phyloP scores from a whole-genome alignment of 2,329 filamentous ascomycete genomes.

The Thelonectria olida region DNA sequence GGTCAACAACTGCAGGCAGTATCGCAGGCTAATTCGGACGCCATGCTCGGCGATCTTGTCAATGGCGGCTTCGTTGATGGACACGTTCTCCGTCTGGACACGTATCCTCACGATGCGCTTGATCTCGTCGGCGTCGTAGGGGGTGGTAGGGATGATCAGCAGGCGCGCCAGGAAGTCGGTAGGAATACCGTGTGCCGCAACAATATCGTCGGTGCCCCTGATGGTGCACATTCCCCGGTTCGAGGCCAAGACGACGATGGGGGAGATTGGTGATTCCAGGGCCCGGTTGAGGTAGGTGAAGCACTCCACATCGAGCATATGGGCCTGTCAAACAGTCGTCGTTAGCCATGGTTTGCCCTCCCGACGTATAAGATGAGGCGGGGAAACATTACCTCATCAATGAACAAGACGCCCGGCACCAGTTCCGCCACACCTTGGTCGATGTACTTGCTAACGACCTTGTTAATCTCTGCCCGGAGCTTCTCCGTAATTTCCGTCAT shows the following conservation, averaged over 20 bases:
- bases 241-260: constrained; percentile 96
- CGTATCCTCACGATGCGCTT: constrained; percentile 90
- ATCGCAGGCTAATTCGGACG: constrained; percentile 87
- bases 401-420: constrained; percentile 97
- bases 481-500: constrained; percentile 99
- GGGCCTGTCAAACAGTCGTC: constrained; percentile 68
- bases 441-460: constrained; percentile 98
- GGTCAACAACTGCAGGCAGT: constrained; percentile 90
- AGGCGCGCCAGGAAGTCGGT: constrained; percentile 92
- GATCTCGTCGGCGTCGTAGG: constrained; percentile 89
- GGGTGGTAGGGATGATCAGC: constrained; percentile 93
- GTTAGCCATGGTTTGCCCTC: constrained; percentile 34
- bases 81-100: constrained; percentile 81
- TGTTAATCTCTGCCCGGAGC: constrained; percentile 94
- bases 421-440: constrained; percentile 97
- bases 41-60: constrained; percentile 89
- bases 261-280: constrained; percentile 93
- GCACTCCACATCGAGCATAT: constrained; percentile 99
- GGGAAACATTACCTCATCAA: constrained; percentile 80
- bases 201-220: constrained; percentile 82
- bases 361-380: constrained; percentile 23
- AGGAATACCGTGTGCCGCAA: constrained; percentile 92
- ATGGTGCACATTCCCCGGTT: constrained; percentile 96
- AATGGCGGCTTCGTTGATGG: constrained; percentile 82
- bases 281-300: constrained; percentile 99